A percentile compares a stretch with the other conserved stretches of the same genome.
phyloP scores from a whole-genome alignment of 805 yeast species.

The Spencermartinsiella europaea region DNA sequence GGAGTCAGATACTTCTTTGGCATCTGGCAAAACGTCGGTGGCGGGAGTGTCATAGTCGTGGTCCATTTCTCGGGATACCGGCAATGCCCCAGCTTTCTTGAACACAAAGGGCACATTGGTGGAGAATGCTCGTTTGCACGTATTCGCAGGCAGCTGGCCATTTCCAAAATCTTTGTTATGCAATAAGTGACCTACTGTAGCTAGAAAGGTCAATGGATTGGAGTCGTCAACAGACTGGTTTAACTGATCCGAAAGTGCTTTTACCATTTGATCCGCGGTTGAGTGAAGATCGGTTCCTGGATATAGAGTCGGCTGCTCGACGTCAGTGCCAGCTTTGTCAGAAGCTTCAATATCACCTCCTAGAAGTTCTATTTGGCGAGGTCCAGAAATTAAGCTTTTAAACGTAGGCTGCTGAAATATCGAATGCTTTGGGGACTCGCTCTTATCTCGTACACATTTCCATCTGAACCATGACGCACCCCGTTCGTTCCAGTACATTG shows the following conservation, averaged over 20 bases:
- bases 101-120: conserved; percentile 28
- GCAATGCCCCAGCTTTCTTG: conserved; percentile 22
- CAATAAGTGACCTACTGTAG: conserved; percentile 30
- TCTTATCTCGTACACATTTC: conserved; percentile 16
- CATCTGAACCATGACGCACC: conserved; percentile 22
- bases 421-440: not conserved
- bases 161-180: conserved; percentile 19
- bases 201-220: conserved; percentile 25
- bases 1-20: not conserved
- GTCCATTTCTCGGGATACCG: conserved; percentile 21
- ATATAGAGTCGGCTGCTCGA: not conserved
- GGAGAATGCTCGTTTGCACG: conserved; percentile 19
- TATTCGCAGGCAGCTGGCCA: conserved; percentile 9
- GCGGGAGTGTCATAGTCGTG: conserved; percentile 7
- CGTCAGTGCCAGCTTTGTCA: not conserved
- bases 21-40: not conserved
- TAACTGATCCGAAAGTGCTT: not conserved
- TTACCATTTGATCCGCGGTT: not conserved
- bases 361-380: not conserved
- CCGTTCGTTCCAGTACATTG: conserved; percentile 28
- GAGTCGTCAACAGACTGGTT: not conserved
- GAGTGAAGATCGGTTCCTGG: not conserved
- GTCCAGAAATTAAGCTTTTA: not conserved
- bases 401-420: not conserved
- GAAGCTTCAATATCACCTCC: not conserved